phyloP scores from a whole-genome alignment of 1,284 basidiomycete genomes.

The Amylostereum chailletii region DNA sequence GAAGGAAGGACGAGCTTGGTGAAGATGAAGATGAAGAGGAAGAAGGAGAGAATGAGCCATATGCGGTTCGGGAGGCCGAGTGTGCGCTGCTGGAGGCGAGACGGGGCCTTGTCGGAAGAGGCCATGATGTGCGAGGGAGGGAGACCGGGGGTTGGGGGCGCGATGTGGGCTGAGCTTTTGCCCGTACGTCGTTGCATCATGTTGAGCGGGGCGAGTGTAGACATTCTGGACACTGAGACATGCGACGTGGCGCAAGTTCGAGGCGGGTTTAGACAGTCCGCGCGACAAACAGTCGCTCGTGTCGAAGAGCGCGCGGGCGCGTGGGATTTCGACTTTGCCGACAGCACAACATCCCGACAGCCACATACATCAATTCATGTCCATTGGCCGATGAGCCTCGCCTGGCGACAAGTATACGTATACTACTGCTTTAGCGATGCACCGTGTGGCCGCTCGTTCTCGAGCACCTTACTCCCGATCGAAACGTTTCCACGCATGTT shows the following conservation, averaged over 20 bases:
- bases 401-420: too few species aligned
- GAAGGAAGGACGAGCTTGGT: constrained; percentile 50
- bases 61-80: constrained; percentile 62
- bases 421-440: too few species aligned
- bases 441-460: too few species aligned
- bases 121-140: constrained; percentile 33
- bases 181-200: constrained; percentile 51
- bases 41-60: constrained; percentile 55
- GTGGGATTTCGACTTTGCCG: too few species aligned
- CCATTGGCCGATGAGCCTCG: too few species aligned
- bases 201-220: constrained; percentile 5
- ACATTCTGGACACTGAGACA: background rate
- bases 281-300: too few species aligned
- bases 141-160: constrained; percentile 28
- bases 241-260: too few species aligned
- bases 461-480: constrained; percentile 22
- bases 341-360: too few species aligned
- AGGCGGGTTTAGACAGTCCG: too few species aligned
- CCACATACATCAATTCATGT: too few species aligned
- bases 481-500: constrained; percentile 84
- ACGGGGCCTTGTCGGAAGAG: constrained; percentile 36
- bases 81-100: constrained; percentile 44
- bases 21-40: constrained; percentile 53
- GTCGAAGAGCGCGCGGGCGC: too few species aligned
- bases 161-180: constrained; percentile 45